Percentiles rank a stretch among this genome's conserved stretches.
Evolutionary conservation across 805 yeast species (phyloP).

Genomic region (Jamesozyma spencerorum): DNA sequence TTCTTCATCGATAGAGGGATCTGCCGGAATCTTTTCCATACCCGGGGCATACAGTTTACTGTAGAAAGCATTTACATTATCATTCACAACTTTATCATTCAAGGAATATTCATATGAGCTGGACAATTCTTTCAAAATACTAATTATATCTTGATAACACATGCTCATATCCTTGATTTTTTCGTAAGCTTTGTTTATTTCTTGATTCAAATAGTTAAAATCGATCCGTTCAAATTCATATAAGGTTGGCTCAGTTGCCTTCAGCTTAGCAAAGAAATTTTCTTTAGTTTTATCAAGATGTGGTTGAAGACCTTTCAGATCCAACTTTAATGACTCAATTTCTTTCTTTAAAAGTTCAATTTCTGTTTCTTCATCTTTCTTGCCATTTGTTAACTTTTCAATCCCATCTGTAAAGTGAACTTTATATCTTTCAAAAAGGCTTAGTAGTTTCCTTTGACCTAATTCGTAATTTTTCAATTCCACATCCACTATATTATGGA

Average conservation of each 20-base stretch:
- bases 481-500: conserved; percentile 18
- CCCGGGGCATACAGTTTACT: conserved; percentile 28
- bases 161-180: conserved; percentile 15
- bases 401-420: conserved; percentile 14
- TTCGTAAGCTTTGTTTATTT: conserved; percentile 9
- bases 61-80: conserved; percentile 47
- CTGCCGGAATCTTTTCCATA: conserved; percentile 14
- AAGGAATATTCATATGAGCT: conserved; percentile 69
- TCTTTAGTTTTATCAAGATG: conserved; percentile 16
- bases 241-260: conserved; percentile 17
- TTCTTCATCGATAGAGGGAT: conserved; percentile 16
- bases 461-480: conserved; percentile 53
- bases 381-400: conserved; percentile 4
- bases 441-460: conserved; percentile 35
- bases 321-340: conserved; percentile 5
- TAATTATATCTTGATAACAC: conserved; percentile 17
- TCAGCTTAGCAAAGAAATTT: conserved; percentile 13
- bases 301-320: conserved; percentile 13
- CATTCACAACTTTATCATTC: conserved; percentile 80
- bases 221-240: conserved; percentile 16
- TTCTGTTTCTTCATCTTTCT: conserved; percentile 1
- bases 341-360: conserved; percentile 7
- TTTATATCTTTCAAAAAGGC: conserved; percentile 12
- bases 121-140: conserved; percentile 40
- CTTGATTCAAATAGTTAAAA: conserved; percentile 6